A percentile compares a stretch with the other conserved stretches of the same genome.
Evolutionary conservation across 768 basidiomycete species (phyloP).

Genomic region (Pulveroboletus sp.): DNA sequence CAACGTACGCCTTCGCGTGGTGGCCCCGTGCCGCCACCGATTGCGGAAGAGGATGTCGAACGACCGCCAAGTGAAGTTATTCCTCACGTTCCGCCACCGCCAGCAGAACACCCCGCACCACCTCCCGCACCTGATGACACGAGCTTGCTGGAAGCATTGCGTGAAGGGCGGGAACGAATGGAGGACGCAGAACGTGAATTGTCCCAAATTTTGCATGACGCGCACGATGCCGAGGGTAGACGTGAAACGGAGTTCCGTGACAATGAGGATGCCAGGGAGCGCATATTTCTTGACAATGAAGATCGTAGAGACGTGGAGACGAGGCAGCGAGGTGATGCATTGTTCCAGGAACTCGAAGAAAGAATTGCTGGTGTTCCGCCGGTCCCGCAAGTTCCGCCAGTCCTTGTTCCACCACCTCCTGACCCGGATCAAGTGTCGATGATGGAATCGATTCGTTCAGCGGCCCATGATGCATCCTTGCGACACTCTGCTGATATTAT

Average conservation of each 20-base stretch:
- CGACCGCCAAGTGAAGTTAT: conserved; percentile 26
- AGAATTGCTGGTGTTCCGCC: conserved; percentile 22
- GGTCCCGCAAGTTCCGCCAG: conserved; percentile 19
- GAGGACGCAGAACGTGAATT: conserved; percentile 53
- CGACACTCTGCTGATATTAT: conserved; percentile 57
- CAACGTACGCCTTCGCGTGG: conserved; percentile 17
- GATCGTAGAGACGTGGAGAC: conserved; percentile 56
- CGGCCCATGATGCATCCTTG: conserved; percentile 53
- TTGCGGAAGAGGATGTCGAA: conserved; percentile 17
- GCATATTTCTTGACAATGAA: conserved; percentile 58
- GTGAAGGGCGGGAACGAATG: conserved; percentile 50
- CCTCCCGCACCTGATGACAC: conserved; percentile 28
- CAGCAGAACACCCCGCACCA: too few relatives aligned
- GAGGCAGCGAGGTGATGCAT: conserved; percentile 32
- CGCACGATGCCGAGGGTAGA: conserved; percentile 58
- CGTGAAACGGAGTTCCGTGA: conserved; percentile 64
- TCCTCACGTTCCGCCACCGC: conserved; percentile 27
- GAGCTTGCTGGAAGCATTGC: conserved; percentile 43
- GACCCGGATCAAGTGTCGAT: conserved; percentile 32
- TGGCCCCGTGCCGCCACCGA: conserved; percentile 7
- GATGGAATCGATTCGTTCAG: conserved; percentile 37
- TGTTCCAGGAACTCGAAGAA: conserved; percentile 29
- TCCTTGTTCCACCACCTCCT: conserved; percentile 18
- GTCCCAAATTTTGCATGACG: conserved; percentile 44
- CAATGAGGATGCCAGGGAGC: conserved; percentile 64